phyloP scores from a whole-genome alignment of 176 grass and related monocot genomes.

The Alloteropsis semialata region DNA sequence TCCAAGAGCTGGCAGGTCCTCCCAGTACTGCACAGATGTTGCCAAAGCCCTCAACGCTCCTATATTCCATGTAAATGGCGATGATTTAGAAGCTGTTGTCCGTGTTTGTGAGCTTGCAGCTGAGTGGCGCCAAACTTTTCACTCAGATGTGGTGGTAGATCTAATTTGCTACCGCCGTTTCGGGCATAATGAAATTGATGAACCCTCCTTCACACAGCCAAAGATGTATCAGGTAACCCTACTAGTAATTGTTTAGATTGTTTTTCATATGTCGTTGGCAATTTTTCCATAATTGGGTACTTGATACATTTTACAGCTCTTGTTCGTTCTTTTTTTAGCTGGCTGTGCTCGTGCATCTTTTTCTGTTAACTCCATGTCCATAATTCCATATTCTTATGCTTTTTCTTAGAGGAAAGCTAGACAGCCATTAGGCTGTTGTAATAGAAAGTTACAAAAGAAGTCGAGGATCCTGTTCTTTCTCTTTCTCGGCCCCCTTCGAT shows the following conservation, averaged over 20 bases:
- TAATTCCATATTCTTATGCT: background rate
- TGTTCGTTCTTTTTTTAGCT: background rate
- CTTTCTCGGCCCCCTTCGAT: background rate
- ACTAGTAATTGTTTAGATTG: conserved; percentile 9
- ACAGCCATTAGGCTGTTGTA: background rate
- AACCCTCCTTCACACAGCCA: conserved; percentile 97
- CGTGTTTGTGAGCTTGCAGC: conserved; percentile 84
- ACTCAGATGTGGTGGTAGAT: conserved; percentile 91
- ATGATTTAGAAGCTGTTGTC: conserved; percentile 93
- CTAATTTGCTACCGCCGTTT: conserved; percentile 89
- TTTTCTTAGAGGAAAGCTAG: background rate
- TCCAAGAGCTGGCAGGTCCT: conserved; percentile 68
- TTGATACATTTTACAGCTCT: background rate
- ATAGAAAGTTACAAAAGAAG: background rate
- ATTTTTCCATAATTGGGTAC: background rate
- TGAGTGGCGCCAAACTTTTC: conserved; percentile 92
- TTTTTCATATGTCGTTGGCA: background rate
- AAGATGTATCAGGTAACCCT: conserved; percentile 90
- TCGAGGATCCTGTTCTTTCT: background rate
- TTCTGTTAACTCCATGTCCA: background rate
- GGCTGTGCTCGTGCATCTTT: background rate
- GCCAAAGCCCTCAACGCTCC: conserved; percentile 69
- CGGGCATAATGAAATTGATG: conserved; percentile 96
- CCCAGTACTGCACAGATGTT: conserved; percentile 73
- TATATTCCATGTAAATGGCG: conserved; percentile 93